phyloP scores from a whole-genome alignment of 306 rosid species.

The Quercus gilva region DNA sequence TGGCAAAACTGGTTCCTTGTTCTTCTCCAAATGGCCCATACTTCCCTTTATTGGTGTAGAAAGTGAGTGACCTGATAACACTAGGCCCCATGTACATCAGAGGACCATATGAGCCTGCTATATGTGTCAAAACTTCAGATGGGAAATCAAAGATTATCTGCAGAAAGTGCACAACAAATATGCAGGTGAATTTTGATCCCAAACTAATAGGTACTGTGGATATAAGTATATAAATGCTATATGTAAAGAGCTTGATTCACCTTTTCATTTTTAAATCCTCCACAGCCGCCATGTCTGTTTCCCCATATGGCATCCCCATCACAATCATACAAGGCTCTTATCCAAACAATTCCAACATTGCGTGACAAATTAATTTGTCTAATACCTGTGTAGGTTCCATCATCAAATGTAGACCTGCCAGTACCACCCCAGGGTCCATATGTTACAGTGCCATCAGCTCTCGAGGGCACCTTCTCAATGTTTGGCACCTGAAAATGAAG shows the following conservation, averaged over 20 bases:
- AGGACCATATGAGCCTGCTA: conserved; percentile 71
- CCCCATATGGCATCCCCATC: conserved; percentile 76
- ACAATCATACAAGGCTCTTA: conserved; percentile 62
- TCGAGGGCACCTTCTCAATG: conserved; percentile 37
- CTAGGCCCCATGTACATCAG: conserved; percentile 77
- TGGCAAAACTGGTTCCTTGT: conserved; percentile 62
- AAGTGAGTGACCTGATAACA: conserved; percentile 68
- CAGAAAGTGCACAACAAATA: conserved; percentile 21
- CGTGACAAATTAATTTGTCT: conserved; percentile 72
- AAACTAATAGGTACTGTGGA: not conserved
- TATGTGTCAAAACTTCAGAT: conserved; percentile 73
- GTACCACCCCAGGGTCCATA: conserved; percentile 91
- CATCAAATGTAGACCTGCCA: conserved; percentile 68
- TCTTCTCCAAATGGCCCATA: conserved; percentile 91
- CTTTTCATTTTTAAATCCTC: conserved; percentile 82
- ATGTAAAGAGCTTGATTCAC: conserved; percentile 30
- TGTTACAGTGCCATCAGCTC: conserved; percentile 52
- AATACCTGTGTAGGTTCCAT: conserved; percentile 64
- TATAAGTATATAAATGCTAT: not conserved
- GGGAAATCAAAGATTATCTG: conserved; percentile 81
- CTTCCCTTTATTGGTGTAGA: conserved; percentile 58
- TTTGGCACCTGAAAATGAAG: conserved; percentile 22
- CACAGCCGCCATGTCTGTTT: conserved; percentile 67
- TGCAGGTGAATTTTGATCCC: not conserved
- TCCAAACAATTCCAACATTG: conserved; percentile 68